Conservation (phyloP, 2,329 filamentous ascomycete genomes). For the Aspergillus unguis region DNA sequence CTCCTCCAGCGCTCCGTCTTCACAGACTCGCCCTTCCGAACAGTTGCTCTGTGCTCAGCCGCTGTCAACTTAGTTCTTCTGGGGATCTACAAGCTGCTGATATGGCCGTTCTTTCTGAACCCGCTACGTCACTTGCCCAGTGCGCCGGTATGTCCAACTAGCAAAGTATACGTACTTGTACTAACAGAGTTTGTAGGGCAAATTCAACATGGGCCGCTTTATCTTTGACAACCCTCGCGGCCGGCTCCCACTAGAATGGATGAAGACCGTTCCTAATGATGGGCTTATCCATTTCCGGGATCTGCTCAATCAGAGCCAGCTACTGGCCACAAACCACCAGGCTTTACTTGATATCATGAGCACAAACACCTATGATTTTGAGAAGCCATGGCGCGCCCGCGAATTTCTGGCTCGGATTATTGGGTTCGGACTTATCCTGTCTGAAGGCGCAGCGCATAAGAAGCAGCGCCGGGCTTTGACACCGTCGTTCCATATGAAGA, state of each 20-base stretch:
- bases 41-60: conserved; percentile 20
- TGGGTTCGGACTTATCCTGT: conserved; percentile 51
- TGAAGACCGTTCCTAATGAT: conserved; percentile 53
- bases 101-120: conserved; percentile 52
- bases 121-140: conserved; percentile 51
- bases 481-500: conserved; percentile 37
- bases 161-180: too few relatives aligned
- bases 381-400: conserved; percentile 47
- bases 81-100: conserved; percentile 38
- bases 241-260: conserved; percentile 42
- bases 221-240: conserved; percentile 36
- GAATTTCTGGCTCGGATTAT: conserved; percentile 49
- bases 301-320: conserved; percentile 40
- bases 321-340: conserved; percentile 34
- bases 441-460: conserved; percentile 51
- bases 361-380: conserved; percentile 53
- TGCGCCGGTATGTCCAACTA: conserved; percentile 33
- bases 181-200: conserved; percentile 19
- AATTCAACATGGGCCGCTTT: conserved; percentile 24
- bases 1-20: conserved; percentile 28
- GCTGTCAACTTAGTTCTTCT: conserved; percentile 25
- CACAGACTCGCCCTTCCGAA: conserved; percentile 23
- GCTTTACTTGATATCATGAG: conserved; percentile 53
- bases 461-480: conserved; percentile 43
- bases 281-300: conserved; percentile 54